phyloP scores from a whole-genome alignment of 2,329 filamentous ascomycete genomes.

The Paecilomyces variotii region DNA sequence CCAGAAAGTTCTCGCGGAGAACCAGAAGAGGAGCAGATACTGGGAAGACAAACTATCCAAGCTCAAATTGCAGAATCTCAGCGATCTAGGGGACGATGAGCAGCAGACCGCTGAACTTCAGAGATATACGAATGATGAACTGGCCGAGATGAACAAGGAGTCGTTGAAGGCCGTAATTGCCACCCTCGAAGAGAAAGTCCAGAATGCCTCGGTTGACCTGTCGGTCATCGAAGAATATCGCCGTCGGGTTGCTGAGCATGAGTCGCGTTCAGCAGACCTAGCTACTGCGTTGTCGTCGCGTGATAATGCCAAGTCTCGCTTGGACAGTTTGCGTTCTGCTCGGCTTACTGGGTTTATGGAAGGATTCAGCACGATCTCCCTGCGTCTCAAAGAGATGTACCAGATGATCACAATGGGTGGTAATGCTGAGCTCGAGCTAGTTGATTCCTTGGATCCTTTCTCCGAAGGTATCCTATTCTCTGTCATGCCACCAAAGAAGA shows the following conservation, averaged over 20 bases:
- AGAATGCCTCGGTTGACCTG: slow-evolving; percentile 80
- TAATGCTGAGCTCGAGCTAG: slow-evolving; percentile 93
- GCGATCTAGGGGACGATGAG: slow-evolving; percentile 55
- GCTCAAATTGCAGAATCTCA: slow-evolving; percentile 72
- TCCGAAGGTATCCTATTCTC: slow-evolving; percentile 94
- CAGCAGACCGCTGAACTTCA: slow-evolving; percentile 49
- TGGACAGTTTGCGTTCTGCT: slow-evolving; percentile 82
- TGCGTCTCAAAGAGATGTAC: slow-evolving; percentile 98
- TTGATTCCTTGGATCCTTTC: slow-evolving; percentile 93
- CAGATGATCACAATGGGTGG: slow-evolving; percentile 99
- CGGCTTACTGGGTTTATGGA: slow-evolving; percentile 97
- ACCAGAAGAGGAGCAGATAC: slow-evolving; percentile 72
- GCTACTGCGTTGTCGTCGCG: slow-evolving; percentile 67
- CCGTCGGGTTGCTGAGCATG: slow-evolving; percentile 74
- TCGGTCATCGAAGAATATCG: slow-evolving; percentile 84
- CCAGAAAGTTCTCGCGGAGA: slow-evolving; percentile 79
- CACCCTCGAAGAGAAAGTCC: slow-evolving; percentile 63
- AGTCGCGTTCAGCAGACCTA: slow-evolving; percentile 73
- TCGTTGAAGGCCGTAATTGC: slow-evolving; percentile 58
- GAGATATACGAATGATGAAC: slow-evolving; percentile 65
- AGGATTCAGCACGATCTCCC: slow-evolving; percentile 86
- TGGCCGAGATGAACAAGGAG: slow-evolving; percentile 56
- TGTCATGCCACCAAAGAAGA: slow-evolving; percentile 99
- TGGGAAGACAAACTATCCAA: slow-evolving; percentile 89
- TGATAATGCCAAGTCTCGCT: slow-evolving; percentile 82